These are phyloP conservation scores for Stachybotrys chartarum DNA, from an alignment of 2,329 filamentous ascomycete genomes.

Conservation along the genomic window DNA sequence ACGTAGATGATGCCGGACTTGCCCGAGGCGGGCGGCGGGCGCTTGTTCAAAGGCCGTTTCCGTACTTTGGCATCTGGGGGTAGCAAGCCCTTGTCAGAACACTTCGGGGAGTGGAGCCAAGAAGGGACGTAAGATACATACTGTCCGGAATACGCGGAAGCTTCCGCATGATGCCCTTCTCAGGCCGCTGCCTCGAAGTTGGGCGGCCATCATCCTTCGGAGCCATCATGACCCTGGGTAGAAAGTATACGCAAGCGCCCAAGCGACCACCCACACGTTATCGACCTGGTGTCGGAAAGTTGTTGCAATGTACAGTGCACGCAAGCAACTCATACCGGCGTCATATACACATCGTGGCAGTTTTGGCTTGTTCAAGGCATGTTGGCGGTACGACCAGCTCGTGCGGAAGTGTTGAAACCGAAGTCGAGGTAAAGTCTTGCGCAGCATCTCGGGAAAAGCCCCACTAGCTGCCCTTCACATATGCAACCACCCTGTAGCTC, in stretches of 20 bases:
- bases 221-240: not conserved
- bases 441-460: no score
- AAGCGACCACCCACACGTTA: no score
- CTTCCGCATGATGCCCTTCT: slow-evolving; percentile 18
- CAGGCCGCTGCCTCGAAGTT: slow-evolving; percentile 9
- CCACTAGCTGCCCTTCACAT: not conserved
- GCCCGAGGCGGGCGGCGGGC: slow-evolving; percentile 32
- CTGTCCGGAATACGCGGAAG: slow-evolving; percentile 26
- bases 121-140: slow-evolving; percentile 3
- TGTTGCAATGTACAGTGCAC: no score
- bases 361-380: no score
- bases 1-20: slow-evolving; percentile 54
- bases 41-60: slow-evolving; percentile 38
- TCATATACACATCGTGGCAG: no score
- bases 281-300: no score
- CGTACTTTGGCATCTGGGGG: slow-evolving; percentile 38
- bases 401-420: no score
- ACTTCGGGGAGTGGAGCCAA: not conserved
- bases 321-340: no score
- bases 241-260: not conserved
- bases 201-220: not conserved
- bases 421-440: no score
- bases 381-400: no score
- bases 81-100: not conserved
- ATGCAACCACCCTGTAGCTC: not conserved